Percentiles rank a stretch among this genome's conserved stretches.
Conservation (phyloP, 108 stramenopile species). For the Conticribra guillardii region DNA sequence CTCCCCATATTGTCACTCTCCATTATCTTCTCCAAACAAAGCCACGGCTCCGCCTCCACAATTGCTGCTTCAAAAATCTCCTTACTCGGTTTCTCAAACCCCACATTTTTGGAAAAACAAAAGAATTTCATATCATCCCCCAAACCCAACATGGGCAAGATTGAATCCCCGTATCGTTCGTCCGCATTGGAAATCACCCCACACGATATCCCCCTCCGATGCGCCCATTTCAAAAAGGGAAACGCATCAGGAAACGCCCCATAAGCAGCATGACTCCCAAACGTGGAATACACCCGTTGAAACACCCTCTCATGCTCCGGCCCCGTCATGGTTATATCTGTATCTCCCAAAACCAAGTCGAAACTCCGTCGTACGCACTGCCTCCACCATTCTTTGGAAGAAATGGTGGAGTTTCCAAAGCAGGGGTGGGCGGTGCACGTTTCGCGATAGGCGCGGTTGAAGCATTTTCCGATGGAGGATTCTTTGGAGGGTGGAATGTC, state of each 20-base stretch:
- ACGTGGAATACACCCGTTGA: conserved; percentile 67
- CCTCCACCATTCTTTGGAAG: conserved; percentile 76
- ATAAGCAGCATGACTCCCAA: conserved; percentile 66
- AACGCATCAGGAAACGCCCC: conserved; percentile 64
- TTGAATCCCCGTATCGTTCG: conserved; percentile 76
- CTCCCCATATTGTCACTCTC: neutral
- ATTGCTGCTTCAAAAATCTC: conserved; percentile 63
- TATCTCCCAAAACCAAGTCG: too few species aligned
- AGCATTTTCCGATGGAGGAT: conserved; percentile 28
- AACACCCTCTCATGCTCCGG: conserved; percentile 62
- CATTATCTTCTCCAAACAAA: conserved; percentile 18
- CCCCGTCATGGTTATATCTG: conserved; percentile 48
- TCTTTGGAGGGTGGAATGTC: conserved; percentile 33
- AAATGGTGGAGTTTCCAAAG: conserved; percentile 60
- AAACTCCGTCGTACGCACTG: conserved; percentile 49
- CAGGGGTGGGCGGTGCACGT: conserved; percentile 60
- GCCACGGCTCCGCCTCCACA: conserved; percentile 50
- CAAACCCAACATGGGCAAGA: conserved; percentile 77
- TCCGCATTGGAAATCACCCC: conserved; percentile 79
- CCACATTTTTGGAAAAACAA: conserved; percentile 68
- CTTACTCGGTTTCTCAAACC: conserved; percentile 61
- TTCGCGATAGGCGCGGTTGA: conserved; percentile 59
- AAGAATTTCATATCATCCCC: conserved; percentile 69
- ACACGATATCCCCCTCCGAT: conserved; percentile 58
- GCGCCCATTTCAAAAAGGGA: conserved; percentile 69